These are phyloP conservation scores for Bipolaris bicolor DNA, from an alignment of 2,329 filamentous ascomycete species.

Conservation along the genomic window DNA sequence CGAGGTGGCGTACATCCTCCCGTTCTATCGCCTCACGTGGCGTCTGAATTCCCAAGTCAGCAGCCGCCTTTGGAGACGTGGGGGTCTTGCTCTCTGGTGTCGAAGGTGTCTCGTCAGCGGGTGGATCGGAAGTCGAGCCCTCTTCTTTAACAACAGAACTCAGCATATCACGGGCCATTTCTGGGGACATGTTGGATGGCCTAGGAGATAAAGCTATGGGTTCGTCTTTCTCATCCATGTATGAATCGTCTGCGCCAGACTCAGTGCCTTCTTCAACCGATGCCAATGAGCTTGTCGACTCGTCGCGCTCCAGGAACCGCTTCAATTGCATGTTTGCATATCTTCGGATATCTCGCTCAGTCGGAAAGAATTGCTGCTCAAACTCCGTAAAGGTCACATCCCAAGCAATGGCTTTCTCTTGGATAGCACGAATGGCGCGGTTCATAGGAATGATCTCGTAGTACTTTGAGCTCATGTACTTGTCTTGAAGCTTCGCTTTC, in stretches of 20 bases:
- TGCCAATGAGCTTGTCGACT: conserved; percentile 76
- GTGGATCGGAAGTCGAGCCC: conserved; percentile 40
- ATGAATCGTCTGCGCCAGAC: conserved; percentile 39
- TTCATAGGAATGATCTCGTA: conserved; percentile 97
- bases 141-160: conserved; percentile 71
- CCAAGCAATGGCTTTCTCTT: conserved; percentile 93
- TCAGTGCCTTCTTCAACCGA: conserved; percentile 71
- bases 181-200: conserved; percentile 58
- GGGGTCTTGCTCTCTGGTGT: conserved; percentile 16
- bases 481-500: conserved; percentile 79
- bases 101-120: conserved; percentile 10
- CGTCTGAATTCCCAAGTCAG: conserved; percentile 36
- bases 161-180: conserved; percentile 69
- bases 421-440: conserved; percentile 82
- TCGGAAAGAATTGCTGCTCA: conserved; percentile 88
- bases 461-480: conserved; percentile 92
- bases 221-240: conserved; percentile 41
- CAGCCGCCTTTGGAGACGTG: conserved; percentile 14
- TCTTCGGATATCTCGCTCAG: conserved; percentile 93
- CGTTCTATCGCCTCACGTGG: conserved; percentile 51
- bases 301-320: conserved; percentile 87
- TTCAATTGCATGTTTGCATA: conserved; percentile 90
- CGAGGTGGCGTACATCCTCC: conserved; percentile 65
- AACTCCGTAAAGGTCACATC: conserved; percentile 89
- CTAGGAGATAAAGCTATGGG: conserved; percentile 39